Base-by-base conservation (phyloP, 2,329 filamentous ascomycete species). In the Colletotrichum lini region DNA sequence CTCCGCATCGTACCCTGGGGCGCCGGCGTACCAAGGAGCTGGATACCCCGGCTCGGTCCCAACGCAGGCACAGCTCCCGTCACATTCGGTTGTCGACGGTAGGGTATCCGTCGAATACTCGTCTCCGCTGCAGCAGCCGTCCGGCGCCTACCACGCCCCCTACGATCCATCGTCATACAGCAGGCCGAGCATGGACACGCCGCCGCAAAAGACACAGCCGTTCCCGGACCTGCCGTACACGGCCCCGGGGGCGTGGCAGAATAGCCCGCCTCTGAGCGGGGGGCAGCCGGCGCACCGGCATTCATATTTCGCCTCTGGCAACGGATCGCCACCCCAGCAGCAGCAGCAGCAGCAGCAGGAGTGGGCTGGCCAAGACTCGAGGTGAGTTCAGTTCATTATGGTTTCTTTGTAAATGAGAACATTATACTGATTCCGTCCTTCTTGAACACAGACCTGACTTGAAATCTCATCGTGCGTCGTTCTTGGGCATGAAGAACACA, bases 401-500 rank as follows among this genome's bases (percentile, higher is more conserved):
- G 3, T 5, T 30, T 12, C 5, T 15, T 12, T 12, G 18, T 18
- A 2, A 38, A 42, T 15, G 9, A 30, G 8, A 16, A n/a, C 9
- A 4, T 9, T 8, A 21, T 30, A 38, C 70, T 72, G 38, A 72
- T 38, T 10, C 35, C 3, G 35, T 38, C 8, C 42, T 9, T 40
- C 18, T 35, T 10, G 30, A 40, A 18, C 15, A 21, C n/a, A 72
- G 67, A 35, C 70, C 66, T 21, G 70, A 72, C 21, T n/a, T 61
- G 42, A 72, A 72, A 16, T 54, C 65, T 13, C 53, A 65, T 40
- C 70, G 70, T 23, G 53, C 70, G 26, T 72, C 70, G 35, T 72
- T 72, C 44, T 40, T 72, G 60, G 70, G 70, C 4, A 72, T 72
- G 70, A 72, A 72, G 50, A 72, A 72, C 8, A 72, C 70, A 42